These are phyloP conservation scores for Cucurbitaria berberidis DNA, from an alignment of 2,329 filamentous ascomycete genomes.

Conservation along the genomic window DNA sequence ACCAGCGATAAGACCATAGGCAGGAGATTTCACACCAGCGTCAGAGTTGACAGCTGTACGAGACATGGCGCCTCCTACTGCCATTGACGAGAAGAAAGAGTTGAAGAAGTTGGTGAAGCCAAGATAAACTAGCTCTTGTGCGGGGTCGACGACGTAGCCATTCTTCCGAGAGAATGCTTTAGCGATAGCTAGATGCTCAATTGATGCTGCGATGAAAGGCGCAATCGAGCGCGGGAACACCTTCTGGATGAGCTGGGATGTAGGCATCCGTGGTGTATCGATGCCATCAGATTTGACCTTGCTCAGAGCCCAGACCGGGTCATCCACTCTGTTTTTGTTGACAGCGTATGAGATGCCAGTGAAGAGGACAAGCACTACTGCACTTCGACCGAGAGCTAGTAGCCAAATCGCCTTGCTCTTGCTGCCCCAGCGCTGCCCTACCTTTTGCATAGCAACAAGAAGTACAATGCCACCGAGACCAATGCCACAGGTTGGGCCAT, in stretches of 20 bases:
- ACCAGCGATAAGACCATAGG: slow-evolving; percentile 66
- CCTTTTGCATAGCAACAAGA: slow-evolving; percentile 62
- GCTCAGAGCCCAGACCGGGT: slow-evolving; percentile 64
- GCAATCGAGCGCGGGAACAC: slow-evolving; percentile 63
- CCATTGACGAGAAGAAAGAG: slow-evolving; percentile 69
- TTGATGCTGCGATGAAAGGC: slow-evolving; percentile 65
- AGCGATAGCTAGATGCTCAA: slow-evolving; percentile 70
- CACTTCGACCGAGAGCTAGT: slow-evolving; percentile 65
- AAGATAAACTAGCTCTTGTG: slow-evolving; percentile 69
- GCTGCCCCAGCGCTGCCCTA: slow-evolving; percentile 65
- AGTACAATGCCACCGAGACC: slow-evolving; percentile 65
- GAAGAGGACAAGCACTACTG: slow-evolving; percentile 66
- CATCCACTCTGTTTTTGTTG: slow-evolving; percentile 57
- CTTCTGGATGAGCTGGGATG: slow-evolving; percentile 57
- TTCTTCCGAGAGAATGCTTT: slow-evolving; percentile 68
- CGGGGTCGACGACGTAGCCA: slow-evolving; percentile 67
- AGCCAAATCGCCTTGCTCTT: slow-evolving; percentile 65
- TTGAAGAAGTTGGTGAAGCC: slow-evolving; percentile 69
- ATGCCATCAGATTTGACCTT: slow-evolving; percentile 65
- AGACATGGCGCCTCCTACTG: slow-evolving; percentile 71
- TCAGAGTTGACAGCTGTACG: slow-evolving; percentile 71
- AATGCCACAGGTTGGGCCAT: slow-evolving; percentile 65
- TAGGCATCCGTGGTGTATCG: slow-evolving; percentile 57
- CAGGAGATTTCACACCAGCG: slow-evolving; percentile 66
- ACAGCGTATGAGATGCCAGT: slow-evolving; percentile 68